Evolutionary conservation across 2,329 filamentous ascomycete genomes (phyloP).

Genomic region (Rhexocercosporidium sp.): DNA sequence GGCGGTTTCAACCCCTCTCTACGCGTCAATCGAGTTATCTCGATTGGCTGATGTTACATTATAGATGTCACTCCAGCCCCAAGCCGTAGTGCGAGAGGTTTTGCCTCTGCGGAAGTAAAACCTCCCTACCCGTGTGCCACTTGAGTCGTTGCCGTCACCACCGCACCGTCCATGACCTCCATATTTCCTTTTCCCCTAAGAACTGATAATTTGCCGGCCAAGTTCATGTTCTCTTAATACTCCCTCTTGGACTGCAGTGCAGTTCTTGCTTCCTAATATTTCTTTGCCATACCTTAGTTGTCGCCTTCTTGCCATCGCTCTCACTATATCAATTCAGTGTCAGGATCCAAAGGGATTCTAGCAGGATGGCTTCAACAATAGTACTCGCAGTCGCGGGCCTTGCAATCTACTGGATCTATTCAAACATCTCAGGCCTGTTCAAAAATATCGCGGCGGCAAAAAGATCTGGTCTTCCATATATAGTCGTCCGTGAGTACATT

Average conservation of each 20-base stretch:
- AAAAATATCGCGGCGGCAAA: slow-evolving; percentile 56
- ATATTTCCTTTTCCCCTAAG: slow-evolving; percentile 2
- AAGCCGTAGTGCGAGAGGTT: background rate
- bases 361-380: slow-evolving; percentile 34
- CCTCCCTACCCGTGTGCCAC: background rate
- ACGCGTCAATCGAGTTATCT: slow-evolving; percentile 1
- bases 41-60: background rate
- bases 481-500: slow-evolving; percentile 55
- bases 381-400: slow-evolving; percentile 29
- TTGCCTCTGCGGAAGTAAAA: slow-evolving; percentile 1
- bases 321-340: background rate
- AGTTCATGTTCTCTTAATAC: slow-evolving; percentile 4
- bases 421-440: slow-evolving; percentile 43
- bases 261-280: background rate
- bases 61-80: background rate
- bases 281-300: background rate
- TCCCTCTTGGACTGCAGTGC: background rate
- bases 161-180: background rate
- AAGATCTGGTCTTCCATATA: slow-evolving; percentile 57
- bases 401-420: slow-evolving; percentile 33
- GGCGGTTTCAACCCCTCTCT: slow-evolving; percentile 4
- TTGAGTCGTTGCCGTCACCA: slow-evolving; percentile 21
- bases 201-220: background rate
- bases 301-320: background rate
- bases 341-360: background rate